phyloP scores from a whole-genome alignment of 768 basidiomycete genomes.

The Austroboletus eburneus region DNA sequence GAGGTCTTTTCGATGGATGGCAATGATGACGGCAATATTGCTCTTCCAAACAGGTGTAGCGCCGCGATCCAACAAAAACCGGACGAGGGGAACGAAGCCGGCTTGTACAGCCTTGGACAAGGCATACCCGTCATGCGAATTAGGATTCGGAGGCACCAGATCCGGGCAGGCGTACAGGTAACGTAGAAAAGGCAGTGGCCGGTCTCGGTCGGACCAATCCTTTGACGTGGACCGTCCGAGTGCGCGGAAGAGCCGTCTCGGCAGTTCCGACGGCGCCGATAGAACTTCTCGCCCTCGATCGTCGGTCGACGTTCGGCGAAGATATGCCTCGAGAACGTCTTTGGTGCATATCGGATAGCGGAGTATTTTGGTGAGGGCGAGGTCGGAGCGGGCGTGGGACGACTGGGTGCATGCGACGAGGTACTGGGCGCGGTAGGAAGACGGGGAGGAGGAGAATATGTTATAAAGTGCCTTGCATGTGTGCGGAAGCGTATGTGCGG shows the following conservation, averaged over 20 bases:
- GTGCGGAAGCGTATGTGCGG: conserved; percentile 60
- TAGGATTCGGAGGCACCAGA: conserved; percentile 43
- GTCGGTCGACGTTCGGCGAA: conserved; percentile 20
- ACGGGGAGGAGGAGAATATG: conserved; percentile 53
- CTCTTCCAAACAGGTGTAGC: conserved; percentile 65
- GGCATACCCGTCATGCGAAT: conserved; percentile 78
- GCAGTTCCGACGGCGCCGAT: conserved; percentile 48
- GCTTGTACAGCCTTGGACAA: conserved; percentile 75
- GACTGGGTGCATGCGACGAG: conserved; percentile 39
- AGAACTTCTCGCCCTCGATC: not conserved
- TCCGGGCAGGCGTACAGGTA: conserved; percentile 46
- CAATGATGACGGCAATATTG: conserved; percentile 66
- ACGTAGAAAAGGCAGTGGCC: conserved; percentile 61
- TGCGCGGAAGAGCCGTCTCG: conserved; percentile 61
- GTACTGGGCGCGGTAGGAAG: conserved; percentile 63
- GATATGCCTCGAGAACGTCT: conserved; percentile 43
- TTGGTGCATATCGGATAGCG: conserved; percentile 36
- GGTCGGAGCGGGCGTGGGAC: conserved; percentile 10
- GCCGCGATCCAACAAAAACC: conserved; percentile 64
- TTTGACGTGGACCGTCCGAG: conserved; percentile 29
- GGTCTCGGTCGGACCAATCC: conserved; percentile 46
- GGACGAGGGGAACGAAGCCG: conserved; percentile 57
- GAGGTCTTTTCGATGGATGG: conserved; percentile 69
- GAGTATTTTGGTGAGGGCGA: conserved; percentile 45
- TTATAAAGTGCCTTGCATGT: conserved; percentile 49